Conservation (phyloP, 495 filamentous ascomycete species). For the Neurospora discreta region DNA sequence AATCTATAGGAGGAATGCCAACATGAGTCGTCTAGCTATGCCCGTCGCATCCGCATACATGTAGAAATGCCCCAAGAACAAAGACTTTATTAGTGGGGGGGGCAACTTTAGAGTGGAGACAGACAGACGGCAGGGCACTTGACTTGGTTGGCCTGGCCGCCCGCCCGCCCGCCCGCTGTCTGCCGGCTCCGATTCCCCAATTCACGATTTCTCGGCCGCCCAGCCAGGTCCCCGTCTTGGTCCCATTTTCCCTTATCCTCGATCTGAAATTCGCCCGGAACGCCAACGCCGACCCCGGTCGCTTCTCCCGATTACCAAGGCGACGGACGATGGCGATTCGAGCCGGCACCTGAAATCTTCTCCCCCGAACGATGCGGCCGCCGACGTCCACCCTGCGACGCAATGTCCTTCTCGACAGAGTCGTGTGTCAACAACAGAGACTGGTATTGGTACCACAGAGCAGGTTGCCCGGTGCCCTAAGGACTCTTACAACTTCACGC, state of each 20-base stretch:
- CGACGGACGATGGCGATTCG: constrained; percentile 20
- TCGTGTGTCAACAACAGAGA: not conserved
- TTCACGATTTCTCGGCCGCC: not conserved
- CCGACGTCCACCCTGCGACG: constrained; percentile 15
- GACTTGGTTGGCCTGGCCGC: not conserved
- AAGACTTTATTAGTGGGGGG: too few relatives aligned
- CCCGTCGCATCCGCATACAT: too few relatives aligned
- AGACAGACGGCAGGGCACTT: not conserved
- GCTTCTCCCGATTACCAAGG: not conserved
- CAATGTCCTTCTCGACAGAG: constrained; percentile 4
- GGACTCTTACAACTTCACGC: constrained; percentile 15
- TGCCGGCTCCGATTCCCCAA: not conserved
- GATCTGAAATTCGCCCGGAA: not conserved
- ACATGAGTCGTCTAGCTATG: too few relatives aligned
- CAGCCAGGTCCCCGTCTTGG: not conserved
- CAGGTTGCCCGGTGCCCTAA: not conserved
- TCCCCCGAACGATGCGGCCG: constrained; percentile 18
- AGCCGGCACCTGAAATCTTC: constrained; percentile 14
- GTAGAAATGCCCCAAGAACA: too few relatives aligned
- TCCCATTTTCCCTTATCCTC: not conserved
- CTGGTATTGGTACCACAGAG: not conserved
- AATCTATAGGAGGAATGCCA: too few relatives aligned
- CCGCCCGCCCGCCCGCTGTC: not conserved
- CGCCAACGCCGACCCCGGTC: not conserved
- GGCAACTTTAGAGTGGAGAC: too few relatives aligned